phyloP scores from a whole-genome alignment of 2,329 filamentous ascomycete genomes.

The Hypoxylon sp. region DNA sequence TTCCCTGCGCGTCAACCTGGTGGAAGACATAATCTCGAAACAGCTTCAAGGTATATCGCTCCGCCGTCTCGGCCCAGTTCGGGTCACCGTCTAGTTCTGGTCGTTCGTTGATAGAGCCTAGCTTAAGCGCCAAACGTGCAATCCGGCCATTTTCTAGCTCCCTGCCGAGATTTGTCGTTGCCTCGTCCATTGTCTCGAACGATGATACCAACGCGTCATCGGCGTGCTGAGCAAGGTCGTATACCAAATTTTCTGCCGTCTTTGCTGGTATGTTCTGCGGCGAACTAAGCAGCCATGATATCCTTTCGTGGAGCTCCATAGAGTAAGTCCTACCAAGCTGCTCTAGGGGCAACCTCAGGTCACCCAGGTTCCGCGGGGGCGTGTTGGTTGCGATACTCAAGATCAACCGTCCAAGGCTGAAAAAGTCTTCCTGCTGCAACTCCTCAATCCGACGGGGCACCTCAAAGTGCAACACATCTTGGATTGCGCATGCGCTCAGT shows the following conservation, averaged over 20 bases:
- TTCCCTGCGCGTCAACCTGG: constrained; percentile 85
- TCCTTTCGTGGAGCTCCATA: constrained; percentile 76
- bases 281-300: constrained; percentile 82
- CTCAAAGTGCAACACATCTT: constrained; percentile 90
- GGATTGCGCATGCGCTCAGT: constrained; percentile 84
- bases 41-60: constrained; percentile 90
- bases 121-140: constrained; percentile 79
- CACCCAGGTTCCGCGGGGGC: constrained; percentile 60
- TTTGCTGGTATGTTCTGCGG: constrained; percentile 65
- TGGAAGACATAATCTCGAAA: constrained; percentile 98
- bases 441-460: constrained; percentile 72
- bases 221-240: constrained; percentile 79
- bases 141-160: constrained; percentile 92
- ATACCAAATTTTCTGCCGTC: constrained; percentile 80
- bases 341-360: constrained; percentile 75
- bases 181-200: constrained; percentile 79
- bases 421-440: constrained; percentile 86
- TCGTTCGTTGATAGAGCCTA: constrained; percentile 88
- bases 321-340: constrained; percentile 80
- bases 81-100: constrained; percentile 81
- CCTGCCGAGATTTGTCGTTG: constrained; percentile 73
- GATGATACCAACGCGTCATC: constrained; percentile 77
- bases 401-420: constrained; percentile 83
- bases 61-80: constrained; percentile 90
- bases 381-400: constrained; percentile 81